Percentiles rank a stretch among this genome's conserved stretches.
phyloP scores from a whole-genome alignment of 352 stramenopile genomes.

The Phytopythium montanum region DNA sequence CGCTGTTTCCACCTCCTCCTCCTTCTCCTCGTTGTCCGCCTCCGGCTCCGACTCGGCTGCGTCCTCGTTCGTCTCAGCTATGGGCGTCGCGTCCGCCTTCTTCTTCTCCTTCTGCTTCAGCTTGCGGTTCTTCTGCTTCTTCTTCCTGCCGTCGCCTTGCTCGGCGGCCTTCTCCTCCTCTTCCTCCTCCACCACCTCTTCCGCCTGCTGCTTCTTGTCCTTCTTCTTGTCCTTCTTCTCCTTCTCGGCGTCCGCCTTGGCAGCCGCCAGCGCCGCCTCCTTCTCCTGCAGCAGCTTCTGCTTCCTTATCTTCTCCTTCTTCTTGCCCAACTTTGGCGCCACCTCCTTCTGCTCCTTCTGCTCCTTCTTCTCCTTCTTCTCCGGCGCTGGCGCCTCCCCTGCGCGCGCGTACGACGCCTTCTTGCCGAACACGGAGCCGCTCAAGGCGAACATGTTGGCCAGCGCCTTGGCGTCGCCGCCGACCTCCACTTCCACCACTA shows the following conservation, averaged over 20 bases:
- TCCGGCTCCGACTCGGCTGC: constrained; percentile 12
- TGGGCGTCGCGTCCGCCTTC: constrained; percentile 31
- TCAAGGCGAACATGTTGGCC: constrained; percentile 55
- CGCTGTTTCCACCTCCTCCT: neutral
- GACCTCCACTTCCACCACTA: constrained; percentile 15
- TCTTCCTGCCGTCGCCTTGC: constrained; percentile 5
- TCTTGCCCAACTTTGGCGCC: constrained; percentile 3
- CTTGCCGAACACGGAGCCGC: constrained; percentile 59
- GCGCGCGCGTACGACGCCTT: constrained; percentile 41
- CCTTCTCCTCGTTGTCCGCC: constrained; percentile 12
- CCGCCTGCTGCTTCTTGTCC: constrained; percentile 8
- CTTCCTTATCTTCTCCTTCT: constrained; percentile 9
- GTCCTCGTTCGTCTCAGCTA: constrained; percentile 8
- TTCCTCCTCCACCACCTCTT: constrained; percentile 6
- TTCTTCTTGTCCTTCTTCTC: constrained; percentile 18
- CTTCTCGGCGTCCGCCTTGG: constrained; percentile 11
- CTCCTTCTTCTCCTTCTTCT: constrained; percentile 8
- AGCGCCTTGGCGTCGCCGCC: constrained; percentile 24
- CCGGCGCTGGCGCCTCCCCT: constrained; percentile 2
- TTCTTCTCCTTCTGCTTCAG: constrained; percentile 37
- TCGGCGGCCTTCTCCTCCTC: neutral
- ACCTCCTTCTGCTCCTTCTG: constrained; percentile 11
- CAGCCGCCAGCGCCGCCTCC: constrained; percentile 1
- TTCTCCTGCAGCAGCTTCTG: constrained; percentile 9
- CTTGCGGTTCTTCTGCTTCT: constrained; percentile 14